Evolutionary conservation across 179 eudicot species (phyloP).

Genomic region (Sideroxylon spinosum): DNA sequence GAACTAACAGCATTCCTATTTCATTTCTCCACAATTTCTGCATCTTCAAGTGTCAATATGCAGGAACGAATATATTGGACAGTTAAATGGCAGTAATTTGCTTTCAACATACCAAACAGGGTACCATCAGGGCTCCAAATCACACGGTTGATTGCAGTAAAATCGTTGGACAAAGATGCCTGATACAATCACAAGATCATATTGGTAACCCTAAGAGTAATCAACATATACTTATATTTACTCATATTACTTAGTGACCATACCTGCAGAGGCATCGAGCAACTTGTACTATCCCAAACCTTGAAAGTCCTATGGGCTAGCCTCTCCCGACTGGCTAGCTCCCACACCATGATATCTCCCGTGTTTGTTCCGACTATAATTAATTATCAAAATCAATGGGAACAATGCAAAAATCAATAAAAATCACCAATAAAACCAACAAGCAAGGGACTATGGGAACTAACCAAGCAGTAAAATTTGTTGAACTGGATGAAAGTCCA

Average conservation of each 20-base stretch:
- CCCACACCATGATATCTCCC: conserved; percentile 66
- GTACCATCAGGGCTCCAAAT: conserved; percentile 83
- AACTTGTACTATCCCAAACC: conserved; percentile 50
- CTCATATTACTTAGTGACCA: background rate
- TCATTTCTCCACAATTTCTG: background rate
- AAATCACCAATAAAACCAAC: background rate
- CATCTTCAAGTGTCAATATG: background rate
- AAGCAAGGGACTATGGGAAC: conserved; percentile 16
- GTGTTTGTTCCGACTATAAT: conserved; percentile 53
- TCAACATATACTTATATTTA: background rate
- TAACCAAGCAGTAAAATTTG: conserved; percentile 72
- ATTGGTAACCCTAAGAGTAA: background rate
- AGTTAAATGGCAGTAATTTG: background rate
- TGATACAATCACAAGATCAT: conserved; percentile 22
- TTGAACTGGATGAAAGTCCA: conserved; percentile 86
- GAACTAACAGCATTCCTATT: conserved; percentile 1
- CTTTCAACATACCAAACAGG: conserved; percentile 52
- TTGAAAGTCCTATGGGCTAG: conserved; percentile 48
- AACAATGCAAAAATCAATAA: background rate
- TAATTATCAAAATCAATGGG: background rate
- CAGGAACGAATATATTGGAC: background rate
- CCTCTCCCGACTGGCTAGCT: conserved; percentile 48
- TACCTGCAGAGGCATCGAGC: conserved; percentile 55
- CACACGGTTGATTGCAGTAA: conserved; percentile 70
- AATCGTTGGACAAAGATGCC: conserved; percentile 56